Evolutionary conservation across 805 yeast species (phyloP).

Genomic region (Myxozyma kluyveri): DNA sequence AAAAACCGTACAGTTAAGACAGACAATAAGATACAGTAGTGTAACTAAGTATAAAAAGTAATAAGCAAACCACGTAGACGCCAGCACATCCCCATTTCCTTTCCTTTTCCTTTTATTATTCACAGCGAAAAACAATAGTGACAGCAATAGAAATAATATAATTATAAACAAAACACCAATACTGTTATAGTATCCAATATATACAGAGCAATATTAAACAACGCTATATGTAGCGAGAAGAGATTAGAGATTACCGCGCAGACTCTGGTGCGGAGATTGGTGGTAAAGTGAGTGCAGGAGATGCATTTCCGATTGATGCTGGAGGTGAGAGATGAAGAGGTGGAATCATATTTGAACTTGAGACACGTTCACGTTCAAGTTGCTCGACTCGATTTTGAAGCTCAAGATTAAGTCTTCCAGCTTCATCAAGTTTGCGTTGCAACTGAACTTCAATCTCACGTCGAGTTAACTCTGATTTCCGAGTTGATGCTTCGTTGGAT

Average conservation of each 20-base stretch:
- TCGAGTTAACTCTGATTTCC: constrained; percentile 35
- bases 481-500: constrained; percentile 39
- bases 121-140: constrained; percentile 9
- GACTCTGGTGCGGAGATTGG: constrained; percentile 20
- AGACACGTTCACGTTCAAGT: constrained; percentile 21
- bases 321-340: constrained; percentile 24
- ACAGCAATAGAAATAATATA: constrained; percentile 2
- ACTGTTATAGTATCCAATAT: background rate
- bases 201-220: no score
- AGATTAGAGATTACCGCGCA: background rate
- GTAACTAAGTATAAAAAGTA: no score
- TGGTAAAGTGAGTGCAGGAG: constrained; percentile 5
- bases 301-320: background rate
- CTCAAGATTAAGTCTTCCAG: constrained; percentile 21
- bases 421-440: constrained; percentile 27
- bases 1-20: no score
- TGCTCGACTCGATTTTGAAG: constrained; percentile 23
- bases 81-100: no score
- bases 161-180: background rate
- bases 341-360: constrained; percentile 2
- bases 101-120: no score
- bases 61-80: no score
- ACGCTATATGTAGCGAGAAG: constrained; percentile 1
- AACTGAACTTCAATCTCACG: constrained; percentile 51
- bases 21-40: no score